phyloP scores from a whole-genome alignment of 352 stramenopile genomes.

The Phytophthora ramorum region DNA sequence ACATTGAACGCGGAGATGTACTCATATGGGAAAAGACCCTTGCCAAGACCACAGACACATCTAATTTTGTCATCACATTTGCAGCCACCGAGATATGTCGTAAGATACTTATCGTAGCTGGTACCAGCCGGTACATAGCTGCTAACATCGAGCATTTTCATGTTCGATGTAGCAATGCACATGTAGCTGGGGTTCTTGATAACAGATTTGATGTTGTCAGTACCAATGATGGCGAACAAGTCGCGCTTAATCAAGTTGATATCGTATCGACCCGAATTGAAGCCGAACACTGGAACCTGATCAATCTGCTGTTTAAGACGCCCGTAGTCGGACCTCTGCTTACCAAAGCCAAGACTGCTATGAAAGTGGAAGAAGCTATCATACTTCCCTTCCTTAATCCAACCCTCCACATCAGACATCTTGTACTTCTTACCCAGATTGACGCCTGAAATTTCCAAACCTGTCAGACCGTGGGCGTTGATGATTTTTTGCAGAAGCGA shows the following conservation, averaged over 20 bases:
- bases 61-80: too few species aligned
- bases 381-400: too few species aligned
- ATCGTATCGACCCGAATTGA: neutral
- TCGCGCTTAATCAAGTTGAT: neutral
- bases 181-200: too few species aligned
- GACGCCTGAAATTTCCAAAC: constrained; percentile 6
- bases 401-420: constrained; percentile 5
- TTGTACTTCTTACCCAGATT: constrained; percentile 4
- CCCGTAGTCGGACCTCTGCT: constrained; percentile 11
- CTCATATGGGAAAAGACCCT: too few species aligned
- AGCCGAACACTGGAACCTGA: too few species aligned
- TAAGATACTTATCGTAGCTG: constrained; percentile 37
- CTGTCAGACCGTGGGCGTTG: constrained; percentile 2
- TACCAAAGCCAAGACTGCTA: too few species aligned
- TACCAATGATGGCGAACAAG: constrained; percentile 15
- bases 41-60: too few species aligned
- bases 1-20: too few species aligned
- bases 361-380: too few species aligned
- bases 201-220: constrained; percentile 3
- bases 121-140: constrained; percentile 45
- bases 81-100: constrained; percentile 33
- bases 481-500: neutral
- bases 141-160: constrained; percentile 44
- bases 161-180: constrained; percentile 26
- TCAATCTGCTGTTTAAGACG: constrained; percentile 3